Base-by-base conservation (phyloP, 169 alveolate species). In the Cryptosporidium canis region DNA sequence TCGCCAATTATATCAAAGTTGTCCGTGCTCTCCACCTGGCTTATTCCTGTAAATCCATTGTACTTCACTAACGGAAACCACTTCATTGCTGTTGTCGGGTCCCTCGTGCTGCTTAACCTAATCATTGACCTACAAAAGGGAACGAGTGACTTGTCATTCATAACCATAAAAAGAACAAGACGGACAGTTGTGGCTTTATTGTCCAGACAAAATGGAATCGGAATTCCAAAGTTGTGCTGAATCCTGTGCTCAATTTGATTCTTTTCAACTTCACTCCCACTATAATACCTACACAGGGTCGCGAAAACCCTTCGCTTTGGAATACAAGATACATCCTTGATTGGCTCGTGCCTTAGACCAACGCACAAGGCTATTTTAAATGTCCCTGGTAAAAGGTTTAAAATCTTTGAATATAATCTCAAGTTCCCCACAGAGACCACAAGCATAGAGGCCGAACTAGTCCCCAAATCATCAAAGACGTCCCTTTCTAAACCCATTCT, bases 41-140 rank as follows among this genome's bases (percentile, higher is more conserved):
- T 64, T 27, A 43, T 48, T 58, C 64, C 72, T 27, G 51, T 77
- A 24, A 77, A 77, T 11, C 72, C 72, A 61, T 77, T 41, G 27
- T 77, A 77, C 16, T 58, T 55, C 29, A 77, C 72, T 18, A 77
- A 12, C 39, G 87, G 87, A 58, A 77, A 77, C 87, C 87, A 77
- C 6, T 58, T 77, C 87, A 77, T 77, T 41, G 72, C 71, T n/a
- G 87, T 77, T 53, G 87, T 77, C 27, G 87, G 87, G 21, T 77
- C 87, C 21, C 87, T 56, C 39, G 72, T 55, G 37, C 87, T 77
- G 31, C 65, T 56, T 35, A 77, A 8, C 41, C 87, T 55, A 41
- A 77, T 24, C 58, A 77, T 56, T 41, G 87, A 77, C 51, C 87
- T 77, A 44, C 87, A 77, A 0, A 77, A n/a, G 12, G 87, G 87